phyloP scores from a whole-genome alignment of 768 basidiomycete genomes.

The Boletus sp. region DNA sequence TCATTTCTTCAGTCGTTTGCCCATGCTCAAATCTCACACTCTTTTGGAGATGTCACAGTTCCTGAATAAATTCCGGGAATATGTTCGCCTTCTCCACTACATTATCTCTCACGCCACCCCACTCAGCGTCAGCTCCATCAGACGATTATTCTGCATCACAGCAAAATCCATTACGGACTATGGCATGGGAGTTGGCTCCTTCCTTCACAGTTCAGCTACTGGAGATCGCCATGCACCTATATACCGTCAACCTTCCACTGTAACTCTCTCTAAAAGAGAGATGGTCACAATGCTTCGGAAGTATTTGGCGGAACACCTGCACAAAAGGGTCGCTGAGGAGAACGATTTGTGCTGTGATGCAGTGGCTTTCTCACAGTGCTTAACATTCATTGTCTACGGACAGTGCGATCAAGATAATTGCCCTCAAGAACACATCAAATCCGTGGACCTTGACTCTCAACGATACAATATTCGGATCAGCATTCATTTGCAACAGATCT shows the following conservation, averaged over 20 bases:
- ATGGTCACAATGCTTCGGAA: constrained; percentile 26
- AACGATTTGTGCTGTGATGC: constrained; percentile 31
- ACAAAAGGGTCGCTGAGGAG: constrained; percentile 30
- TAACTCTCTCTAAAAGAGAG: constrained; percentile 14
- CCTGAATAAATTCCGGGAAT: constrained; percentile 2
- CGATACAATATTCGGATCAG: constrained; percentile 45
- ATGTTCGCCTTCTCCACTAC: constrained; percentile 1
- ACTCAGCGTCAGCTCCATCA: constrained; percentile 16
- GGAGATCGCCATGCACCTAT: background rate
- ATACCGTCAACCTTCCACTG: background rate
- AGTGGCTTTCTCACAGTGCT: constrained; percentile 39
- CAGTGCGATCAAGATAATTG: constrained; percentile 37
- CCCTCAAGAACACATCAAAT: constrained; percentile 35
- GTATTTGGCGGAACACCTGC: constrained; percentile 29
- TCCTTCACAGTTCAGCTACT: constrained; percentile 5
- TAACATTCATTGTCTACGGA: constrained; percentile 31
- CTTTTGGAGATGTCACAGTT: constrained; percentile 16
- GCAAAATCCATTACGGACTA: constrained; percentile 8
- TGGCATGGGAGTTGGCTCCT: constrained; percentile 1
- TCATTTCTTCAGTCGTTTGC: constrained; percentile 3
- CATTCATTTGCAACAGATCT: constrained; percentile 48
- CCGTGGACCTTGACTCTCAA: constrained; percentile 24
- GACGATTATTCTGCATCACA: constrained; percentile 26
- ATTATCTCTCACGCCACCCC: constrained; percentile 5
- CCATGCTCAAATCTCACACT: constrained; percentile 18